A percentile compares a stretch with the other conserved stretches of the same genome.
These are phyloP conservation scores for Aspergillus chevalieri DNA, from an alignment of 2,329 filamentous ascomycete species.

Conservation along the genomic window DNA sequence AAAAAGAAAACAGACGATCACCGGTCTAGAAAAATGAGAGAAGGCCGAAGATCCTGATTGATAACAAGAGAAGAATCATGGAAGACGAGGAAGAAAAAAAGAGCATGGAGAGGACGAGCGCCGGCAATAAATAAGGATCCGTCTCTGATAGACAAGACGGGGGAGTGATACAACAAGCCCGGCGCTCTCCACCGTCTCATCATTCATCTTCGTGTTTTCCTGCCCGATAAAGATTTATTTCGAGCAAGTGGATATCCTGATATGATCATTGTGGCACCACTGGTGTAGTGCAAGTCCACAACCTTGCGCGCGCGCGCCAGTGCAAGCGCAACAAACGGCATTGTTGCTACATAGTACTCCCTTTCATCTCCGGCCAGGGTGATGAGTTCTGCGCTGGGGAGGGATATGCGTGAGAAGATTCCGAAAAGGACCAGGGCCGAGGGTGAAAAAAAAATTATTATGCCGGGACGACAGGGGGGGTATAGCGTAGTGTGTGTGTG, in stretches of 20 bases:
- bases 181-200: constrained; percentile 3
- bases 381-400: constrained; percentile 10
- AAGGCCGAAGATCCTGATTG: neutral
- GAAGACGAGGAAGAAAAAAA: neutral
- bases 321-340: constrained; percentile 5
- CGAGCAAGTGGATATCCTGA: constrained; percentile 9
- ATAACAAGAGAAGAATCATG: constrained; percentile 1
- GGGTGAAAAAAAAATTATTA: constrained; percentile 3
- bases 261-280: constrained; percentile 16
- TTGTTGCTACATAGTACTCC: constrained; percentile 10
- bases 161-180: neutral
- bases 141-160: neutral
- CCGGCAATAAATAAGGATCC: constrained; percentile 11
- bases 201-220: neutral
- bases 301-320: constrained; percentile 11
- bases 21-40: neutral
- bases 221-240: constrained; percentile 2
- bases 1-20: neutral
- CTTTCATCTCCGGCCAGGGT: constrained; percentile 20
- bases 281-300: constrained; percentile 1
- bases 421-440: constrained; percentile 12
- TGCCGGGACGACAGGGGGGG: constrained; percentile 21
- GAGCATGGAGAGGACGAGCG: constrained; percentile 1
- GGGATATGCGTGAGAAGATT: constrained; percentile 1
- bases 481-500: constrained; percentile 3